Conservation (phyloP, 1,284 basidiomycete genomes). For the Macrocystidia cucumis region DNA sequence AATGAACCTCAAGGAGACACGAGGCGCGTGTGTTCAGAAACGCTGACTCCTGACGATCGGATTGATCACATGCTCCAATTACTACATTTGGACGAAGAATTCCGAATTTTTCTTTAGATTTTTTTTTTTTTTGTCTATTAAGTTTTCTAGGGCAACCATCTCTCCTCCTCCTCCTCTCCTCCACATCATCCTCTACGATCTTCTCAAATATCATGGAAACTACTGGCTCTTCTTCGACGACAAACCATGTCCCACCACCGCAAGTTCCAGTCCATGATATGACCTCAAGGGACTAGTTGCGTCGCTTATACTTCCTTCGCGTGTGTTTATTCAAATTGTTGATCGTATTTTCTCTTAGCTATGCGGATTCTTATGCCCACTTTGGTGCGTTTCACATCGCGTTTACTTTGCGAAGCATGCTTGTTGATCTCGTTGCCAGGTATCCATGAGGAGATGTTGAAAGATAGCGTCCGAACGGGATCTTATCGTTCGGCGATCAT, state of each 20-base stretch:
- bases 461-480: slow-evolving; percentile 92
- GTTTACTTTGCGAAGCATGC: slow-evolving; percentile 5
- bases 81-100: background rate
- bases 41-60: background rate
- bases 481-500: slow-evolving; percentile 94
- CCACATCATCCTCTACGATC: slow-evolving; percentile 16
- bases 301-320: too few relatives aligned
- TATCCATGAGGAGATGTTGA: slow-evolving; percentile 99
- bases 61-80: background rate
- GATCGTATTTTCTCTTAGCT: slow-evolving; percentile 39
- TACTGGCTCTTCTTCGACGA: slow-evolving; percentile 33
- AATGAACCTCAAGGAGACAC: too few relatives aligned
- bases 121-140: slow-evolving; percentile 12
- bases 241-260: slow-evolving; percentile 14
- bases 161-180: slow-evolving; percentile 11
- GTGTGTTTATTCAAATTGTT: too few relatives aligned
- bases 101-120: background rate
- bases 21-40: too few relatives aligned
- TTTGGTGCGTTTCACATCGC: slow-evolving; percentile 54
- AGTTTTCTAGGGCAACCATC: slow-evolving; percentile 12
- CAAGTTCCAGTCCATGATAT: slow-evolving; percentile 38
- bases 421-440: slow-evolving; percentile 34
- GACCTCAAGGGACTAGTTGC: slow-evolving; percentile 81
- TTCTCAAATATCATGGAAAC: slow-evolving; percentile 30
- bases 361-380: slow-evolving; percentile 91